A percentile compares a stretch with the other conserved stretches of the same genome.
These are phyloP conservation scores for Ustilago nuda DNA, from an alignment of 1,284 basidiomycete genomes.

Conservation along the genomic window DNA sequence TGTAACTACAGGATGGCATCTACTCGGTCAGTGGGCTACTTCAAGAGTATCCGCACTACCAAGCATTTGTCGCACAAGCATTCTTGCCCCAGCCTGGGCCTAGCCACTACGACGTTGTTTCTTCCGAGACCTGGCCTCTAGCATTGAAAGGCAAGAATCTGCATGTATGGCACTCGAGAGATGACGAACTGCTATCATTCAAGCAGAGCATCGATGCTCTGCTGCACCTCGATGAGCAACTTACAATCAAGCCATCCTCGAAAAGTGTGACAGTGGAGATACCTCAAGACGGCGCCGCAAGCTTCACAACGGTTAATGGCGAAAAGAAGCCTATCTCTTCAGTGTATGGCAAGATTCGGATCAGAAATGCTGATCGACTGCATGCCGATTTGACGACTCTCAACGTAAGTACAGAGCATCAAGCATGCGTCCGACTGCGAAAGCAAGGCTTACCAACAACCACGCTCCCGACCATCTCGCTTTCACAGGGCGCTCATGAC, in stretches of 20 bases:
- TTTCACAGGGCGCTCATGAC: slow-evolving; percentile 35
- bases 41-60: slow-evolving; percentile 44
- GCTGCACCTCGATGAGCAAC: slow-evolving; percentile 21
- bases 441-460: not conserved
- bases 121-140: slow-evolving; percentile 35
- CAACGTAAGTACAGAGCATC: slow-evolving; percentile 17
- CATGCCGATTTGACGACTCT: slow-evolving; percentile 26
- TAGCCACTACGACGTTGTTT: slow-evolving; percentile 35
- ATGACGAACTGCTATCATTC: slow-evolving; percentile 46
- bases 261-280: slow-evolving; percentile 7
- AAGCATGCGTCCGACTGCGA: not conserved
- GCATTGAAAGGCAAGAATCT: slow-evolving; percentile 24
- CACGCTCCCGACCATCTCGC: not conserved
- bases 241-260: not conserved
- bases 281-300: slow-evolving; percentile 31
- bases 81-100: slow-evolving; percentile 37
- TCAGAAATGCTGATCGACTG: slow-evolving; percentile 9
- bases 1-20: slow-evolving; percentile 34
- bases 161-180: slow-evolving; percentile 42
- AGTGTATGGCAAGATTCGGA: slow-evolving; percentile 16
- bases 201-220: slow-evolving; percentile 39
- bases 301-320: slow-evolving; percentile 20
- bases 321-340: slow-evolving; percentile 29
- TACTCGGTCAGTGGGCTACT: slow-evolving; percentile 29
- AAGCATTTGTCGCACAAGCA: slow-evolving; percentile 46